Evolutionary conservation across 2,329 filamentous ascomycete genomes (phyloP).

Genomic region (Blumeriella jaapii): DNA sequence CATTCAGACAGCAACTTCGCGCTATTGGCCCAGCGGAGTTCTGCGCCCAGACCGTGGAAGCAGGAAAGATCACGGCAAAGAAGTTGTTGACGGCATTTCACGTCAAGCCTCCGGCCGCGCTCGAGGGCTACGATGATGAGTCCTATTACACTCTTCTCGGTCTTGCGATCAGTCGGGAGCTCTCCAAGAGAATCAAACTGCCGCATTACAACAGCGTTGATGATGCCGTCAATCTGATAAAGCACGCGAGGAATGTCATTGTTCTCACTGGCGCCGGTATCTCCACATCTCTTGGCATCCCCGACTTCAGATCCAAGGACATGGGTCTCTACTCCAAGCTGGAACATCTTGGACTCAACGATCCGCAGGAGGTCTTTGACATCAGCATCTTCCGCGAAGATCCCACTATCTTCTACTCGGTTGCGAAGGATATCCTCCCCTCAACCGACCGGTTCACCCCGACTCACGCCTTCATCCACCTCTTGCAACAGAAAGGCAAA

Average conservation of each 20-base stretch:
- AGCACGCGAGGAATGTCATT: conserved; percentile 70
- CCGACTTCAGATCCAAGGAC: conserved; percentile 89
- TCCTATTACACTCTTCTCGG: conserved; percentile 65
- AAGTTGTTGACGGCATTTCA: conserved; percentile 82
- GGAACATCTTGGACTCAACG: conserved; percentile 58
- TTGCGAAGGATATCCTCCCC: conserved; percentile 84
- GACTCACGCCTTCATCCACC: conserved; percentile 85
- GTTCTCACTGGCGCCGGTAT: conserved; percentile 94
- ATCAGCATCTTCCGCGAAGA: conserved; percentile 78
- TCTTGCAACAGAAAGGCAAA: conserved; percentile 79
- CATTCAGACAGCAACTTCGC: conserved; percentile 60
- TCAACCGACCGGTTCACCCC: conserved; percentile 71
- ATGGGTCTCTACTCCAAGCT: conserved; percentile 85
- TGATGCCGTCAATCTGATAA: conserved; percentile 71
- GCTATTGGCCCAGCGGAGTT: conserved; percentile 69
- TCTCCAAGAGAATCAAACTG: conserved; percentile 72
- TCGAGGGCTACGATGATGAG: conserved; percentile 62
- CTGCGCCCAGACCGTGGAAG: conserved; percentile 58
- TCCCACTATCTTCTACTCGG: conserved; percentile 79
- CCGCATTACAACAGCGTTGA: conserved; percentile 72
- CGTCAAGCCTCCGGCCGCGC: conserved; percentile 59
- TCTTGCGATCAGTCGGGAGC: conserved; percentile 67
- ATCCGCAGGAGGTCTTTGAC: conserved; percentile 94
- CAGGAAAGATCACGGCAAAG: conserved; percentile 60
- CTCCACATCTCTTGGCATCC: conserved; percentile 90